Evolutionary conservation across 2,329 filamentous ascomycete species (phyloP).

Genomic region (Diaporthe australafricana): DNA sequence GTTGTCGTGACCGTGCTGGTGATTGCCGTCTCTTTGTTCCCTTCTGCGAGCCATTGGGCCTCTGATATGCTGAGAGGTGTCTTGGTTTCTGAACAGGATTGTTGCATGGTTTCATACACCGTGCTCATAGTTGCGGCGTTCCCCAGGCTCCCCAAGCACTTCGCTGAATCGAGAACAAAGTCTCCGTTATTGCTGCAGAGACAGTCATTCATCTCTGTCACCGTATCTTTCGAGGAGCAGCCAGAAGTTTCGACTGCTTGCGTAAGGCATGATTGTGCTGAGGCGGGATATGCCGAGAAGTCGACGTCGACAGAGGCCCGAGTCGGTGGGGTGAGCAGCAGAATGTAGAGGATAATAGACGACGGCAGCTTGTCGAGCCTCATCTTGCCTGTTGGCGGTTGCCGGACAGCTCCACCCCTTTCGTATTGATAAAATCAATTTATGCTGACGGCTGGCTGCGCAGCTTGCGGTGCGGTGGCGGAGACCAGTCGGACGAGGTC

Average conservation of each 20-base stretch:
- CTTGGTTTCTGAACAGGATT: conserved; percentile 28
- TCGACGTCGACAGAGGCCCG: conserved; percentile 41
- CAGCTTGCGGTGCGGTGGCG: background rate
- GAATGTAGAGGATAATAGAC: conserved; percentile 4
- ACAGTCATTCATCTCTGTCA: conserved; percentile 58
- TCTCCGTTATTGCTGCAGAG: conserved; percentile 61
- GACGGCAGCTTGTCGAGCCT: conserved; percentile 19
- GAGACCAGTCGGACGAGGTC: background rate
- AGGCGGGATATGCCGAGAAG: conserved; percentile 57
- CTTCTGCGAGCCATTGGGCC: conserved; percentile 2
- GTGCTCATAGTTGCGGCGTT: background rate
- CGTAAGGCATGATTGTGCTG: conserved; percentile 56
- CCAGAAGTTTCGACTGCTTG: conserved; percentile 52
- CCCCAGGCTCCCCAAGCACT: conserved; percentile 53
- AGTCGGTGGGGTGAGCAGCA: conserved; percentile 3
- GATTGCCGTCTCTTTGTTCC: background rate
- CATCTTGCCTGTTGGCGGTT: conserved; percentile 22
- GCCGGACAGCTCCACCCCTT: conserved; percentile 12
- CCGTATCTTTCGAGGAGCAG: conserved; percentile 53
- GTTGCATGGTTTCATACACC: conserved; percentile 28
- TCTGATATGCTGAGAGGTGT: conserved; percentile 29
- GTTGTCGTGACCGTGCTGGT: conserved; percentile 32
- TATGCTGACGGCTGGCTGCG: background rate
- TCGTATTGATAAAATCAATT: background rate
- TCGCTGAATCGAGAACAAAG: conserved; percentile 60